phyloP scores from a whole-genome alignment of 805 yeast genomes.

The Sungouiella blattae region DNA sequence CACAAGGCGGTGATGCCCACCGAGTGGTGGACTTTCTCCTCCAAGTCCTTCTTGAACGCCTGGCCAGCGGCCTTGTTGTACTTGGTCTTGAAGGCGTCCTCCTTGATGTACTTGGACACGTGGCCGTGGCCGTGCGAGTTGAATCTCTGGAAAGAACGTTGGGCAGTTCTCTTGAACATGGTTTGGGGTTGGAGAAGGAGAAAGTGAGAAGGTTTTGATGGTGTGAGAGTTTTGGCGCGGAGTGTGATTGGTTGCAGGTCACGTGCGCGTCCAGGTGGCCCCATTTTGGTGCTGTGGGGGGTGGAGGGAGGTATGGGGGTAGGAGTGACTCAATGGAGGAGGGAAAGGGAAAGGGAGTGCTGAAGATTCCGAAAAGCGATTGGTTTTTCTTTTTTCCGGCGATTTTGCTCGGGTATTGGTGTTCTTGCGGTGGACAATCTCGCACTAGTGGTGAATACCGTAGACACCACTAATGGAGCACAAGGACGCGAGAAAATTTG shows the following conservation, averaged over 20 bases:
- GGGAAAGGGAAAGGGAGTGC: too few species aligned
- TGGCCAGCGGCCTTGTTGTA: slow-evolving; percentile 63
- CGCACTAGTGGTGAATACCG: too few species aligned
- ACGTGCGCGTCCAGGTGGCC: slow-evolving; percentile 6
- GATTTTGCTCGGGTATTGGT: too few species aligned
- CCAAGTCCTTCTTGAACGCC: slow-evolving; percentile 57
- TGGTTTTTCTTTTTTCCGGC: too few species aligned
- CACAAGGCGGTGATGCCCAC: slow-evolving; percentile 70
- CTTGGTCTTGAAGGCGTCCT: slow-evolving; percentile 36
- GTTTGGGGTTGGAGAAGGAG: slow-evolving; percentile 1
- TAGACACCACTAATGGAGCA: too few species aligned
- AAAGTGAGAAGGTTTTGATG: neutral
- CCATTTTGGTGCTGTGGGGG: too few species aligned
- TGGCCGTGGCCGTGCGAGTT: slow-evolving; percentile 40
- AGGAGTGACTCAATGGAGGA: too few species aligned
- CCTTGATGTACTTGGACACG: slow-evolving; percentile 39
- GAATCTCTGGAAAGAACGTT: slow-evolving; percentile 39
- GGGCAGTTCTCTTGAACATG: slow-evolving; percentile 37
- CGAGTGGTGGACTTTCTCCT: slow-evolving; percentile 78
- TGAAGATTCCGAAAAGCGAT: neutral
- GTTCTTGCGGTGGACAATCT: too few species aligned
- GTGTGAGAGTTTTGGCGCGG: slow-evolving; percentile 4
- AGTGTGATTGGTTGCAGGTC: slow-evolving; percentile 10
- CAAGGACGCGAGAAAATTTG: too few species aligned
- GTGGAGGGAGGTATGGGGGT: too few species aligned